Conservation (phyloP, 768 basidiomycete species). For the Collybiopsis luxurians region DNA sequence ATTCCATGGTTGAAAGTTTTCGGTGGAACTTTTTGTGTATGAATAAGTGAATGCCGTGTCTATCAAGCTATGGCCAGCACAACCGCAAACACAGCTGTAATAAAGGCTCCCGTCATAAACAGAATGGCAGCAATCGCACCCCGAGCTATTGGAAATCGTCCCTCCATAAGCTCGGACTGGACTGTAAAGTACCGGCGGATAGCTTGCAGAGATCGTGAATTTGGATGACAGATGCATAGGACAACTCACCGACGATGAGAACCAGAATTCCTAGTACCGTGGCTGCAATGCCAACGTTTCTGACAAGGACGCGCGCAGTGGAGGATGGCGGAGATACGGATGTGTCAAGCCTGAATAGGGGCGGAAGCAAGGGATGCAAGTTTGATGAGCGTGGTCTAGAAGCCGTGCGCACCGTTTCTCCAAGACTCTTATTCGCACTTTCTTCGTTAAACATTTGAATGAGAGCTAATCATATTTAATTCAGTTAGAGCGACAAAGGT, state of each 20-base stretch:
- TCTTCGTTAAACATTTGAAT: background rate
- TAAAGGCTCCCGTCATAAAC: slow-evolving; percentile 7
- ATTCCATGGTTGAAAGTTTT: background rate
- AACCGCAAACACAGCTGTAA: background rate
- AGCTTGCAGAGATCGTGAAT: slow-evolving; percentile 5
- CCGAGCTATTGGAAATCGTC: slow-evolving; percentile 39
- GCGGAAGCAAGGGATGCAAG: too few relatives aligned
- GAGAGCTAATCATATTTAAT: background rate
- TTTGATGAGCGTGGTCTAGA: too few relatives aligned
- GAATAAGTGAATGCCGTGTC: too few relatives aligned
- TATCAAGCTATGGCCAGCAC: background rate
- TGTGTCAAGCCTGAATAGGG: too few relatives aligned
- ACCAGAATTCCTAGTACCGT: background rate
- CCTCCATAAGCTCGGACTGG: slow-evolving; percentile 34
- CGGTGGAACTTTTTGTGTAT: too few relatives aligned
- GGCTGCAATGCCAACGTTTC: background rate
- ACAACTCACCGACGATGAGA: background rate
- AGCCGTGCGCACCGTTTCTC: too few relatives aligned
- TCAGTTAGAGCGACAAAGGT: background rate
- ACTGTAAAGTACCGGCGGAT: slow-evolving; percentile 18
- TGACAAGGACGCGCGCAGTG: background rate
- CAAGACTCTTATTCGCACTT: too few relatives aligned
- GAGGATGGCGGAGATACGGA: background rate
- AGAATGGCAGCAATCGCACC: slow-evolving; percentile 27
- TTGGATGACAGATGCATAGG: background rate